Conservation (phyloP, 495 filamentous ascomycete genomes). For the Hypoxylon cercidicola region DNA sequence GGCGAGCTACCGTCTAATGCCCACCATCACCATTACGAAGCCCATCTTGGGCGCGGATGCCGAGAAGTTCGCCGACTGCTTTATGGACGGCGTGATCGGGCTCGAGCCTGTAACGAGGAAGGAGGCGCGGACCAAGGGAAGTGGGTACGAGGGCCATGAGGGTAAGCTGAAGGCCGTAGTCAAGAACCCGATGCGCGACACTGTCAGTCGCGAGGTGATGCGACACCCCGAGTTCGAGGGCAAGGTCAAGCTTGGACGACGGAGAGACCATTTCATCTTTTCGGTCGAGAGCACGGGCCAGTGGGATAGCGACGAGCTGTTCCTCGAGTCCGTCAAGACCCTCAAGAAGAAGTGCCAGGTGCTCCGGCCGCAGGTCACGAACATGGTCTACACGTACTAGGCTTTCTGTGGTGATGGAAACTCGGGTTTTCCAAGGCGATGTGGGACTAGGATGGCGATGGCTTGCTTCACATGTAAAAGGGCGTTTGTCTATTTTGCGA, state of each 20-base stretch:
- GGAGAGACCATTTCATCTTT: conserved; percentile 97
- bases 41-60: conserved; percentile 90
- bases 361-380: conserved; percentile 57
- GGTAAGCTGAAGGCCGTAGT: conserved; percentile 89
- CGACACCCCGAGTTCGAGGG: conserved; percentile 92
- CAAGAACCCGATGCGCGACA: conserved; percentile 83
- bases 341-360: conserved; percentile 76
- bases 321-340: conserved; percentile 85
- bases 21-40: conserved; percentile 79
- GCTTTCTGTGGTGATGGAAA: neutral
- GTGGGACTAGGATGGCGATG: neutral
- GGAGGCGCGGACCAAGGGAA: conserved; percentile 69
- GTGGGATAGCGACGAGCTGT: conserved; percentile 88
- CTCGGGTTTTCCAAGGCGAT: too few species aligned
- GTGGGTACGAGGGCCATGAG: conserved; percentile 75
- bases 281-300: conserved; percentile 94
- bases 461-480: neutral
- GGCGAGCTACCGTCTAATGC: conserved; percentile 88
- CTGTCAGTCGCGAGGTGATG: conserved; percentile 90
- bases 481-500: too few species aligned
- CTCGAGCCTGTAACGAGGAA: conserved; percentile 75
- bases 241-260: conserved; percentile 91
- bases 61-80: conserved; percentile 89
- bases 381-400: conserved; percentile 54
- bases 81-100: conserved; percentile 87